These are phyloP conservation scores for Xylaria sp. DNA, from an alignment of 2,329 filamentous ascomycete species.

Conservation along the genomic window DNA sequence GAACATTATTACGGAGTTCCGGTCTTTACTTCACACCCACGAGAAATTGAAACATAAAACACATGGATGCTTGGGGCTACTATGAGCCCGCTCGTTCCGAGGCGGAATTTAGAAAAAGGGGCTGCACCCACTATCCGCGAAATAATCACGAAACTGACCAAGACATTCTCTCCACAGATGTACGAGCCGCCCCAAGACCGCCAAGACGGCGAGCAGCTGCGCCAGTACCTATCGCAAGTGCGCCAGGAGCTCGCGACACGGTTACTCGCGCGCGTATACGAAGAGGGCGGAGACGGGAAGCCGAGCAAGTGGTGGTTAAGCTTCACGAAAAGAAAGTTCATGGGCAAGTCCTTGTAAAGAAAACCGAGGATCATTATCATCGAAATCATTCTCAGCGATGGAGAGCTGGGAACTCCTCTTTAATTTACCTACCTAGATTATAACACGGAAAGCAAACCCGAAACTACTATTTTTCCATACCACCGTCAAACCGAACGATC, in stretches of 20 bases:
- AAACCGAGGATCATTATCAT: background rate
- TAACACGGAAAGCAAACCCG: background rate
- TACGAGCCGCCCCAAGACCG: conserved; percentile 85
- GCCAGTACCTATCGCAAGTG: conserved; percentile 87
- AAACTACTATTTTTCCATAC: background rate
- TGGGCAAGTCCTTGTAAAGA: conserved; percentile 79
- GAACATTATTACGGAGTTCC: background rate
- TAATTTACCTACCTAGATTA: background rate
- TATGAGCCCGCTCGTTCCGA: too few relatives aligned
- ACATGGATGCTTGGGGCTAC: too few relatives aligned
- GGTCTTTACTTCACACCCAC: too few relatives aligned
- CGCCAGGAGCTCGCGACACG: conserved; percentile 83
- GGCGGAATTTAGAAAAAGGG: too few relatives aligned
- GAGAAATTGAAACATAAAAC: too few relatives aligned
- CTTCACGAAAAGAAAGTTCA: conserved; percentile 98
- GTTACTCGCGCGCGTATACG: conserved; percentile 81
- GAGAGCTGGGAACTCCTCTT: background rate
- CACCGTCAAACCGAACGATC: background rate
- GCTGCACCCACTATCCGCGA: background rate
- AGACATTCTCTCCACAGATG: conserved; percentile 46
- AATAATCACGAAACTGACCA: background rate
- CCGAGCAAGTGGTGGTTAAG: conserved; percentile 93
- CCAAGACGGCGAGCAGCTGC: conserved; percentile 81
- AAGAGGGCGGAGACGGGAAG: conserved; percentile 65
- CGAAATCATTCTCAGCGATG: too few relatives aligned